Evolutionary conservation across 2,329 filamentous ascomycete species (phyloP), one percentile per base, ranked within the genome.

Genomic region (Botrytis cinerea): DNA sequence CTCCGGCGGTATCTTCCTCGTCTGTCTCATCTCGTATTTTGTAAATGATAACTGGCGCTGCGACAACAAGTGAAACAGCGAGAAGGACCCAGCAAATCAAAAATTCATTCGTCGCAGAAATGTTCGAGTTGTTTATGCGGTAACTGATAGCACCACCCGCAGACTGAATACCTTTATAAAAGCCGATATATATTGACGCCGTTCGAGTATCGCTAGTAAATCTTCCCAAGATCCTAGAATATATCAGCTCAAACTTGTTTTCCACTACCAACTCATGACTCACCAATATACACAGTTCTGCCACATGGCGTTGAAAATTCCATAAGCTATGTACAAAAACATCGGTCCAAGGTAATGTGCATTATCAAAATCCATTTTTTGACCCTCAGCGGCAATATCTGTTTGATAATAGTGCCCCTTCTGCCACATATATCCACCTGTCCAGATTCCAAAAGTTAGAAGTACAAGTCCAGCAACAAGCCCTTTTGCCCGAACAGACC

Each of bases 161-260:
- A n/a, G 92, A 94, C 82, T 97, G 93, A 76, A 97, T 91, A 66
- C 91, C 91, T 85, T 95, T 95, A 87, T 95, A 95, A 85, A 92
- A 94, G 75, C 93, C 94, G 48, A 93, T 92, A 79, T 95, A 91
- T 85, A 97, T 97, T 84, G 94, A 94, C 48, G 94, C 88, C 83
- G 93, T 95, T 81, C 94, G 93, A 74, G 92, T 89, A 76, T 95
- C 96, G 87, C 97, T 97, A 80, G 92, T 94, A 60, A 97, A 86
- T 16, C 94, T 89, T 64, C 94, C 95, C 91, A 97, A 97, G 85
- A 92, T 94, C 91, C 90, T 91, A 74, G 75, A 18, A 38, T 7
- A 20, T 48, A 10, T 43, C 48, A 72, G 62, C n/a, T 32, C 12
- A 61, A 20, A 43, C n/a, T 38, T 32, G 12, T 48, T 43, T 9